Evolutionary conservation across 495 filamentous ascomycete species (phyloP).

Genomic region (Podospora anserina): DNA sequence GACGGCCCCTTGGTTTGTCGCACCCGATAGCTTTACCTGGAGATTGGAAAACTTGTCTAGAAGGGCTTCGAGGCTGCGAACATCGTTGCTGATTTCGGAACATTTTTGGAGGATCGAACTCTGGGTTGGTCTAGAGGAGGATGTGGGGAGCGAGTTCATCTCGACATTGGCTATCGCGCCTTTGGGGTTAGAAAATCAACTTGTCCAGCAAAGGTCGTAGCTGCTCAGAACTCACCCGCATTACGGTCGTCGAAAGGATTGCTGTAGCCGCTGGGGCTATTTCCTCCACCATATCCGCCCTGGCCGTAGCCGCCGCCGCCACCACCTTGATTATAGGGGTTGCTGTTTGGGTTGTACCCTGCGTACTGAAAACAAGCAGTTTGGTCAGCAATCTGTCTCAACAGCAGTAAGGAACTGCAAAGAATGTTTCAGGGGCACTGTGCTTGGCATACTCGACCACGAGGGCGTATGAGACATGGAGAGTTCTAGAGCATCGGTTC

Average conservation of each 20-base stretch:
- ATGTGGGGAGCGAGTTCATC: conserved; percentile 55
- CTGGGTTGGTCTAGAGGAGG: conserved; percentile 32
- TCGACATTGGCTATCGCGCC: conserved; percentile 48
- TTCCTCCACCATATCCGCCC: neutral
- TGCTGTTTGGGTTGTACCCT: conserved; percentile 13
- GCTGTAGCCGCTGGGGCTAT: conserved; percentile 22
- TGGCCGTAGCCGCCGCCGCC: neutral
- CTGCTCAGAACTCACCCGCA: conserved; percentile 27
- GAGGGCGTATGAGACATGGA: neutral
- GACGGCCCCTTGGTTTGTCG: conserved; percentile 52
- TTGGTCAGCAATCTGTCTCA: neutral
- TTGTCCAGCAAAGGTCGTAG: neutral
- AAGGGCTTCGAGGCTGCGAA: conserved; percentile 68
- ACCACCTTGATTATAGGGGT: neutral
- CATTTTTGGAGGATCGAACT: conserved; percentile 76
- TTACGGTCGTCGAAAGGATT: conserved; percentile 30
- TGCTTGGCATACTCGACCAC: neutral
- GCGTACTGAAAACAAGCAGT: conserved; percentile 22
- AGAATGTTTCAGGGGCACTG: neutral
- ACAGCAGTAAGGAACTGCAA: neutral
- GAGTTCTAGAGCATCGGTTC: neutral
- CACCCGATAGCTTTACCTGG: conserved; percentile 58
- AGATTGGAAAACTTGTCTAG: conserved; percentile 56
- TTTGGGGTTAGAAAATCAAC: neutral
- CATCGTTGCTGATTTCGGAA: conserved; percentile 68